phyloP scores from a whole-genome alignment of 768 basidiomycete species.

The Trametes cinnabarina region DNA sequence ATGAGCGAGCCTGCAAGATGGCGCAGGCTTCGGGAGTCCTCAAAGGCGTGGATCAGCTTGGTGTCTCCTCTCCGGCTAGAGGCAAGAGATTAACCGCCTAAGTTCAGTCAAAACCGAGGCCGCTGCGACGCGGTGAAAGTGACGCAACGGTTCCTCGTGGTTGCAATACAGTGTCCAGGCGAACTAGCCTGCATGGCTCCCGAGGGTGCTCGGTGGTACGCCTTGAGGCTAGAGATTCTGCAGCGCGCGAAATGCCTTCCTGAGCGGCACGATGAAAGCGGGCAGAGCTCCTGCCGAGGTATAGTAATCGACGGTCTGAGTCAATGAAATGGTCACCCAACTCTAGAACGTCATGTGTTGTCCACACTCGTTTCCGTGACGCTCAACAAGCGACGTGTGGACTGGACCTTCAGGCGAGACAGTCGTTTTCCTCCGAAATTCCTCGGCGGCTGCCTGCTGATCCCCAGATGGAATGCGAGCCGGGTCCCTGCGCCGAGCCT shows the following conservation, averaged over 20 bases:
- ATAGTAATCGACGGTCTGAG: too few species aligned
- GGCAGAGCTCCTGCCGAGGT: neutral
- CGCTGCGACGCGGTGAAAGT: neutral
- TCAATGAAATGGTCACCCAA: too few species aligned
- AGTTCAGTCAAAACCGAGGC: neutral
- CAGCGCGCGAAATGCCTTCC: neutral
- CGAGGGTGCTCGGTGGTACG: neutral
- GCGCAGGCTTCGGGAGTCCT: conserved; percentile 5
- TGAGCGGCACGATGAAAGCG: neutral
- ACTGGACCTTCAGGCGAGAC: neutral
- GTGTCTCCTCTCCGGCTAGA: conserved; percentile 1
- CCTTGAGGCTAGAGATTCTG: neutral
- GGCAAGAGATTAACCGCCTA: neutral
- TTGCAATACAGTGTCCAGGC: neutral
- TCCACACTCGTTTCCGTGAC: neutral
- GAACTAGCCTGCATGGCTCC: neutral
- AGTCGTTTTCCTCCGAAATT: neutral
- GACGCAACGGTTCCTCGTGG: neutral
- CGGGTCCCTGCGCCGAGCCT: neutral
- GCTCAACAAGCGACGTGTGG: neutral
- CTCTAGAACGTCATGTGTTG: too few species aligned
- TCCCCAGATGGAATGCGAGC: neutral
- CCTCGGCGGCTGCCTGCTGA: neutral
- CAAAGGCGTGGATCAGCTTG: neutral
- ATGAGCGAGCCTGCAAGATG: neutral